Base-by-base conservation (phyloP, 352 stramenopile species). In the Peronospora destructor region DNA sequence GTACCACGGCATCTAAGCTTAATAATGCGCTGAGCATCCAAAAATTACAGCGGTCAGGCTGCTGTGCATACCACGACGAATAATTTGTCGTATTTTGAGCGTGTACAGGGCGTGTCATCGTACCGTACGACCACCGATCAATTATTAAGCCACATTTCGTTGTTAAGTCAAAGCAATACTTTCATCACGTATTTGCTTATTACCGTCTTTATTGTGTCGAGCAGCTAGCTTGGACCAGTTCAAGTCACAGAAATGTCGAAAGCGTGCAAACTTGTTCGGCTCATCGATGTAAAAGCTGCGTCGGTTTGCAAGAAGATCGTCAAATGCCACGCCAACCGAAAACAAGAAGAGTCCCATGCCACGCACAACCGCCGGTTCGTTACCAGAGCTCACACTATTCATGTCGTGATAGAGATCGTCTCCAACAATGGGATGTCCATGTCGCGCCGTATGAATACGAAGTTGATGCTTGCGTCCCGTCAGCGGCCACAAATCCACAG, bases 401-500 rank as follows among this genome's bases (percentile, higher is more conserved):
- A 30, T 23, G 33, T 62, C 33, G 36, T 85, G 76, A 37, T 89
- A 79, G 12, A 87, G 62, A 44, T 84, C 68, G 33, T 87, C 79
- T 7, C 76, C 76, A 16, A 76, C 61, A 43, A 90, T 85, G 19
- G 74, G 74, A 29, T 87, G 76, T 2, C 74, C 70, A 11, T 80
- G 47, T 23, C 37, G 53, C 11, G 74, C 72, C 56, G 73, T 73
- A 54, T 87, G 79, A 17, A 81, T 39, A n/a, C 76, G 68, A 37
- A 90, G 63, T 47, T 90, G 79, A 40, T 90, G 79, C 56, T 76
- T 81, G 26, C 76, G 59, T 1, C 79, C 79, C 11, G 76, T 90
- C 6, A 84, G 56, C 13, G 73, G 73, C 76, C 76, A 87, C 38
- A 87, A 43, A 32, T 86, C 72, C 13, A 84, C 70, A 2, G 75